Percentiles rank a stretch among this genome's conserved stretches.
Conservation (phyloP, 2,329 filamentous ascomycete genomes). For the Xylaria sp. region DNA sequence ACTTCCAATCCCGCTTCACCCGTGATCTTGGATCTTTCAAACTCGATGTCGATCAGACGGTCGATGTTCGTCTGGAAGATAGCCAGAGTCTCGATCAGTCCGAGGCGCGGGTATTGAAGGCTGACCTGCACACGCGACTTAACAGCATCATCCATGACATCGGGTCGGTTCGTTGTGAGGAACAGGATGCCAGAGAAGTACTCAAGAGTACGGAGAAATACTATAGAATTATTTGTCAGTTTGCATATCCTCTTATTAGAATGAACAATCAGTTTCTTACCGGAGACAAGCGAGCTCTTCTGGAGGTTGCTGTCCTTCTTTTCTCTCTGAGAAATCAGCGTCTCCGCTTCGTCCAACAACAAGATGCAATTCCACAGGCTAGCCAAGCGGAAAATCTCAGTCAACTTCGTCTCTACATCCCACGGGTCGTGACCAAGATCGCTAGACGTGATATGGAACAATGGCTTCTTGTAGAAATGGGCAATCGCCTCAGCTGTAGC, state of each 20-base stretch:
- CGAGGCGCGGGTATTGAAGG: constrained; percentile 18
- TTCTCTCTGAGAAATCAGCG: constrained; percentile 18
- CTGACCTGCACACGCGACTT: constrained; percentile 19
- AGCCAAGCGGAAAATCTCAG: constrained; percentile 18
- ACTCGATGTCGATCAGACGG: constrained; percentile 20
- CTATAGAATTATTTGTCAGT: constrained; percentile 5
- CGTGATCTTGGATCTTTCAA: constrained; percentile 15
- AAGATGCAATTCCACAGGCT: constrained; percentile 22
- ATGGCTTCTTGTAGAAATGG: constrained; percentile 17
- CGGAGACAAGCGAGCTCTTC: constrained; percentile 32
- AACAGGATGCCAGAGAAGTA: constrained; percentile 20
- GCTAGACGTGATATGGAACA: constrained; percentile 18
- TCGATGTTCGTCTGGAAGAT: constrained; percentile 23
- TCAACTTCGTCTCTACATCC: constrained; percentile 20
- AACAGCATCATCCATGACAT: constrained; percentile 19
- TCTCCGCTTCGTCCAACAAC: constrained; percentile 22
- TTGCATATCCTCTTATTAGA: neutral
- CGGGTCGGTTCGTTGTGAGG: constrained; percentile 17
- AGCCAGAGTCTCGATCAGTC: constrained; percentile 14
- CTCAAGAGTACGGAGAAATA: constrained; percentile 19
- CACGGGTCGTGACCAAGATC: constrained; percentile 20
- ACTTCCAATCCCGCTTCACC: constrained; percentile 17
- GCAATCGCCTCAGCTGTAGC: constrained; percentile 20
- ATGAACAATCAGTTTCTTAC: constrained; percentile 8
- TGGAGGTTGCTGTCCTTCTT: constrained; percentile 22